Base-by-base conservation (phyloP, 345 rosid genomes). In the Laguncularia racemosa region DNA sequence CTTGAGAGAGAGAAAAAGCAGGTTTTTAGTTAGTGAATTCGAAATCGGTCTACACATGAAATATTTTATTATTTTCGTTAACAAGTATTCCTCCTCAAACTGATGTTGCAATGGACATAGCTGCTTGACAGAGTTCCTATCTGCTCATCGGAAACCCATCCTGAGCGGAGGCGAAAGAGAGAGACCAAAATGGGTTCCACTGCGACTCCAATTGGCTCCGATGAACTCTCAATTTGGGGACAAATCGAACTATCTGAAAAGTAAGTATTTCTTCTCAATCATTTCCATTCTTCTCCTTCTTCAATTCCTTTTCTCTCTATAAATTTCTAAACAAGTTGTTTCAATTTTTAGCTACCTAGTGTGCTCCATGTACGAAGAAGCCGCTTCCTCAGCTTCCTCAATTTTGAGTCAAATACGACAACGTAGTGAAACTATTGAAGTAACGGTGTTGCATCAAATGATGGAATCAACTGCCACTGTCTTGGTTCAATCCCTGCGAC, bases 381-480 rank as follows among this genome's bases (percentile, higher is more conserved):
- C 97, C 52, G 78, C 77, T 43, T 64, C 92, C 4, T 51, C 70
- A 58, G 71, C 96, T 65, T 77, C 88, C 43, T 78, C 92, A 12
- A 50, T 74, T 53, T 56, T 93, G 52, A 70, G 73, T 60, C 63
- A 55, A 57, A 49, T 82, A 15, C 46, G 52, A 56, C 59, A 13
- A 9, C 26, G 65, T 43, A 47, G 28, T 28, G 67, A 61, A 50
- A 67, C 59, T 53, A 33, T 47, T 13, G 81, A 58, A 28, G 73
- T 61, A 17, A 50, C 16, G 8, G 83, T 74, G 17, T 46, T 78
- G 11, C 57, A 50, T 50, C 88, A 81, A 20, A 73, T 77, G 78
- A 61, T 71, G 76, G 85, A 73, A 67, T 83, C 95, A 38, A 76
- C 84, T 60, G 96, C 89, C 11, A 83, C 88, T 95, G 91, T 91